Percentiles rank a stretch among this genome's conserved stretches.
Evolutionary conservation across 768 basidiomycete species (phyloP).

Genomic region (Auriscalpium vulgare): DNA sequence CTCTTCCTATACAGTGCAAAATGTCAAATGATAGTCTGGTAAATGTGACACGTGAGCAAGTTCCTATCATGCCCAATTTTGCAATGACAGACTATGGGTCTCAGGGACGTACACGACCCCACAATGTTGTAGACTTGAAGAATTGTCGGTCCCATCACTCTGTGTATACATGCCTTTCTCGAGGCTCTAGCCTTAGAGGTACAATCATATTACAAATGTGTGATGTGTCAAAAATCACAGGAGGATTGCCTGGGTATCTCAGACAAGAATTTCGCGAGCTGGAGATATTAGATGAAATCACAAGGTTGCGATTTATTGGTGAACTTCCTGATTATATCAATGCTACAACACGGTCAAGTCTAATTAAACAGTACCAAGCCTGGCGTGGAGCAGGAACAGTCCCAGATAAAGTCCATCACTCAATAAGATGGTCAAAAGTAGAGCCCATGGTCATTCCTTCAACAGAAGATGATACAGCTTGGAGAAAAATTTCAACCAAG

Average conservation of each 20-base stretch:
- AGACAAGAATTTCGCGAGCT: conserved; percentile 15
- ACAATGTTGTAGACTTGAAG: conserved; percentile 13
- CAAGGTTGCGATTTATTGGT: neutral
- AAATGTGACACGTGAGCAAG: conserved; percentile 7
- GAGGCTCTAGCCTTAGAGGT: conserved; percentile 7
- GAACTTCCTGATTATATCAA: neutral
- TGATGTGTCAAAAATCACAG: conserved; percentile 1
- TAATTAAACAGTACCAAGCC: neutral
- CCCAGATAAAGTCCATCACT: neutral
- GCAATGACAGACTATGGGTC: conserved; percentile 18
- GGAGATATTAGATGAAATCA: conserved; percentile 10
- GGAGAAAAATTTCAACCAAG: neutral
- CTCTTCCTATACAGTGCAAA: neutral
- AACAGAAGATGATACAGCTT: neutral
- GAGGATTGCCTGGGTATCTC: conserved; percentile 8
- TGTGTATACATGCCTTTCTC: conserved; percentile 17
- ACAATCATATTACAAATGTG: conserved; percentile 14
- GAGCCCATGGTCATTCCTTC: neutral
- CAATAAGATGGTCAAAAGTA: neutral
- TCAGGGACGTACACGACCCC: conserved; percentile 15
- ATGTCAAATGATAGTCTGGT: conserved; percentile 3
- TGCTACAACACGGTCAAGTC: neutral
- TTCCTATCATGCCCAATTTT: conserved; percentile 16
- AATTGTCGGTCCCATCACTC: conserved; percentile 11
- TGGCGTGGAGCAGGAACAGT: neutral